phyloP scores from a whole-genome alignment of 306 rosid genomes.

The Sicyos edulis region DNA sequence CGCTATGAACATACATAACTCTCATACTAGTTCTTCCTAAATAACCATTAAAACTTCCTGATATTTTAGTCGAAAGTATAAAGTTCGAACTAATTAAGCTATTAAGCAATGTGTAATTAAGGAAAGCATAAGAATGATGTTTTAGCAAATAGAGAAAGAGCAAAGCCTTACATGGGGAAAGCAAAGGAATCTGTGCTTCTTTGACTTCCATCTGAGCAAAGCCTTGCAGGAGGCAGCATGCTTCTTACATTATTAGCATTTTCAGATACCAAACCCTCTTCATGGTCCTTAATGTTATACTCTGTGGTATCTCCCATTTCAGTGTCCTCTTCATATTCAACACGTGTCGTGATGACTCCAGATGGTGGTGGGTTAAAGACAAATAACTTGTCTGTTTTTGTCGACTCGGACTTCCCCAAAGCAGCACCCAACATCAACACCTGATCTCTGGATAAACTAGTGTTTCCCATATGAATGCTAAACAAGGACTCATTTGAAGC shows the following conservation, averaged over 20 bases:
- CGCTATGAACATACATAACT: too few species aligned
- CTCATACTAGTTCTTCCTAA: too few species aligned
- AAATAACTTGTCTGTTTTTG: conserved; percentile 37
- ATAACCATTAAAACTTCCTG: too few species aligned
- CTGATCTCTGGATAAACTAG: conserved; percentile 49
- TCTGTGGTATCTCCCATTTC: conserved; percentile 23
- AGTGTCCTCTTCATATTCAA: conserved; percentile 19
- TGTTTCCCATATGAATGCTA: conserved; percentile 62
- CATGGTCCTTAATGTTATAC: conserved; percentile 22
- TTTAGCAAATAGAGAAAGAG: neutral
- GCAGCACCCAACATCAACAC: conserved; percentile 27
- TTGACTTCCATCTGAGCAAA: conserved; percentile 36
- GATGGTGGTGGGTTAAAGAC: conserved; percentile 25
- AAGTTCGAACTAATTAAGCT: neutral
- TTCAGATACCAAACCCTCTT: conserved; percentile 13
- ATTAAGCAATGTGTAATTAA: neutral
- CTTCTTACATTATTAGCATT: conserved; percentile 16
- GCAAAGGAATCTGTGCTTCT: conserved; percentile 32
- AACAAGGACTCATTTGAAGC: conserved; percentile 81
- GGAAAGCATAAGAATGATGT: neutral
- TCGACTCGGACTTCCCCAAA: conserved; percentile 28
- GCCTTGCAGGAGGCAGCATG: conserved; percentile 20
- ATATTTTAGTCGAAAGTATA: neutral
- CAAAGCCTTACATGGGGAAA: conserved; percentile 56
- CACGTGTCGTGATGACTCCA: conserved; percentile 22